Percentiles rank a stretch among this genome's conserved stretches.
Conservation (phyloP, 192 early-diverging fungal species). For the Chytriomyces sp. region DNA sequence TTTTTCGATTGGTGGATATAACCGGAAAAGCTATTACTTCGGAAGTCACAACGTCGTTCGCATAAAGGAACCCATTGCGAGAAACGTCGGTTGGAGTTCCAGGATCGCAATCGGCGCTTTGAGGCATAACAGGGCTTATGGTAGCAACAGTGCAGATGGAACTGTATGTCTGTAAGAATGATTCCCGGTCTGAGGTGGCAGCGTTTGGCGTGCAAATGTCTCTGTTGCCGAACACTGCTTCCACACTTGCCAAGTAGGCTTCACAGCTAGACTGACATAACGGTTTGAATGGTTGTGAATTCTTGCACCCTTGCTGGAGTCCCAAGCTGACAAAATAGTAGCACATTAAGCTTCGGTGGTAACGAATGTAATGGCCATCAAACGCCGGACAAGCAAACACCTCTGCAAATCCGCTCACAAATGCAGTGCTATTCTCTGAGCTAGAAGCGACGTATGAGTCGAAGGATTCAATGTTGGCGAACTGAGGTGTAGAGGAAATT, state of each 20-base stretch:
- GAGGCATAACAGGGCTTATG: too few species aligned
- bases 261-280: constrained; percentile 32
- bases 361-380: constrained; percentile 32
- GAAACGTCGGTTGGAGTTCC: constrained; percentile 26
- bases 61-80: constrained; percentile 20
- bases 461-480: constrained; percentile 29
- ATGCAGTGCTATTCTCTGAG: constrained; percentile 14
- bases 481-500: too few species aligned
- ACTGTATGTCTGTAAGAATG: constrained; percentile 26
- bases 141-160: constrained; percentile 35
- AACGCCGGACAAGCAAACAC: constrained; percentile 33
- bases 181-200: neutral
- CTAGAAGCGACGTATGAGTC: constrained; percentile 26
- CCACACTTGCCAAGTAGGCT: constrained; percentile 21
- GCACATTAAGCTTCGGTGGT: constrained; percentile 34
- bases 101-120: neutral
- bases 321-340: constrained; percentile 23
- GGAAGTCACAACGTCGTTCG: constrained; percentile 8
- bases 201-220: constrained; percentile 20
- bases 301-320: neutral
- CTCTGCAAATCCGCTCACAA: constrained; percentile 15
- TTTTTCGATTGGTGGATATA: neutral
- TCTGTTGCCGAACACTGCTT: constrained; percentile 30
- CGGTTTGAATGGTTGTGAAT: constrained; percentile 2
- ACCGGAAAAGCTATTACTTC: neutral